phyloP scores from a whole-genome alignment of 2,329 filamentous ascomycete genomes.

The Phyllosticta citrichinensis region DNA sequence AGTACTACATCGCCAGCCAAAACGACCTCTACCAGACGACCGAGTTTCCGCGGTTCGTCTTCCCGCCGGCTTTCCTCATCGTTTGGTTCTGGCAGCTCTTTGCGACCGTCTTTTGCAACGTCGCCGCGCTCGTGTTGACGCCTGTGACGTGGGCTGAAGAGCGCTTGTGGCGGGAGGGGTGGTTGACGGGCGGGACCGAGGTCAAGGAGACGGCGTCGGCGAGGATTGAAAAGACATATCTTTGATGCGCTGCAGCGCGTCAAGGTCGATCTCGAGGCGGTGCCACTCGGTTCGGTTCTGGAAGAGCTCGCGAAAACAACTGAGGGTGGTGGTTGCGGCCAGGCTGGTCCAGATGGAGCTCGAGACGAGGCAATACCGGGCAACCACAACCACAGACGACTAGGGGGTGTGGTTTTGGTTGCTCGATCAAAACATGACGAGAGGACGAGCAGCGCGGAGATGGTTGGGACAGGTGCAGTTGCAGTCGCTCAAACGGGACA shows the following conservation, averaged over 20 bases:
- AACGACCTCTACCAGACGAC: conserved; percentile 74
- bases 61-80: conserved; percentile 48
- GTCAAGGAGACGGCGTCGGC: background rate
- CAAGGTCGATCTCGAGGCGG: background rate
- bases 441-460: background rate
- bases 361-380: background rate
- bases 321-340: background rate
- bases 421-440: conserved; percentile 8
- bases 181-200: conserved; percentile 3
- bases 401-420: conserved; percentile 3
- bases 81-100: conserved; percentile 55
- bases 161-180: conserved; percentile 9
- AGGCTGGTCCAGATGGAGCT: background rate
- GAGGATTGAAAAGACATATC: conserved; percentile 4
- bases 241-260: background rate
- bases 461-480: background rate
- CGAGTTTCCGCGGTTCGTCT: conserved; percentile 64
- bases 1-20: conserved; percentile 66
- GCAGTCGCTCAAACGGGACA: background rate
- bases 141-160: conserved; percentile 45
- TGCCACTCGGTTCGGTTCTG: too few species aligned
- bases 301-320: background rate
- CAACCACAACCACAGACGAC: background rate
- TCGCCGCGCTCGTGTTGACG: conserved; percentile 44
- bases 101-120: conserved; percentile 53